A percentile compares a stretch with the other conserved stretches of the same genome.
phyloP scores from a whole-genome alignment of 2,329 filamentous ascomycete species.

The Exophiala sideris region DNA sequence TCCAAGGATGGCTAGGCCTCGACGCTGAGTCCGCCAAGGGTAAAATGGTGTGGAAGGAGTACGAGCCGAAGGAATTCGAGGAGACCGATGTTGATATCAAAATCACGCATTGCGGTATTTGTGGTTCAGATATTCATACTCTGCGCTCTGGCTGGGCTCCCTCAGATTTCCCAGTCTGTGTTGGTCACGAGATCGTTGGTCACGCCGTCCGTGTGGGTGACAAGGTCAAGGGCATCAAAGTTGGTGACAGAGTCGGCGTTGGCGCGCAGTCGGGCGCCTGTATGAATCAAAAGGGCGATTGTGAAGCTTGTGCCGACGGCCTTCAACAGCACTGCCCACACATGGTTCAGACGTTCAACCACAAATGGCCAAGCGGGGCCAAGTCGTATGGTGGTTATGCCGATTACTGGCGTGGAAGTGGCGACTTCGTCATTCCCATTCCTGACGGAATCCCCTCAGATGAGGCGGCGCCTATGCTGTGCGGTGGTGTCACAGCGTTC shows the following conservation, averaged over 20 bases:
- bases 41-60: slow-evolving; percentile 34
- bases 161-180: slow-evolving; percentile 47
- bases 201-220: slow-evolving; percentile 54
- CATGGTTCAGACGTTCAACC: slow-evolving; percentile 56
- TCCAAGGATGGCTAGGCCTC: slow-evolving; percentile 56
- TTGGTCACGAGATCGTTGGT: slow-evolving; percentile 66
- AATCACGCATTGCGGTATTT: slow-evolving; percentile 64
- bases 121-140: slow-evolving; percentile 57
- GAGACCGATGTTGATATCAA: slow-evolving; percentile 64
- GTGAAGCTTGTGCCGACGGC: slow-evolving; percentile 51
- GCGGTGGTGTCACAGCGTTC: slow-evolving; percentile 73
- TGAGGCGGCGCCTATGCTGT: slow-evolving; percentile 67
- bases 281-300: slow-evolving; percentile 43
- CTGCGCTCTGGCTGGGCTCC: slow-evolving; percentile 28
- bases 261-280: slow-evolving; percentile 61
- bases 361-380: slow-evolving; percentile 56
- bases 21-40: slow-evolving; percentile 48
- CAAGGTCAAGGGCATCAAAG: slow-evolving; percentile 43
- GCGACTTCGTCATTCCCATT: slow-evolving; percentile 39
- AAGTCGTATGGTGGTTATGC: slow-evolving; percentile 67
- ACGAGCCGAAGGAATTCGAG: slow-evolving; percentile 43
- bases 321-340: slow-evolving; percentile 42
- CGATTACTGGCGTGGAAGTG: slow-evolving; percentile 52
- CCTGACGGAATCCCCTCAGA: slow-evolving; percentile 48
- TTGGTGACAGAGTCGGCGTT: slow-evolving; percentile 63